Base-by-base conservation (phyloP, 306 rosid genomes). In the Sophora flavescens region DNA sequence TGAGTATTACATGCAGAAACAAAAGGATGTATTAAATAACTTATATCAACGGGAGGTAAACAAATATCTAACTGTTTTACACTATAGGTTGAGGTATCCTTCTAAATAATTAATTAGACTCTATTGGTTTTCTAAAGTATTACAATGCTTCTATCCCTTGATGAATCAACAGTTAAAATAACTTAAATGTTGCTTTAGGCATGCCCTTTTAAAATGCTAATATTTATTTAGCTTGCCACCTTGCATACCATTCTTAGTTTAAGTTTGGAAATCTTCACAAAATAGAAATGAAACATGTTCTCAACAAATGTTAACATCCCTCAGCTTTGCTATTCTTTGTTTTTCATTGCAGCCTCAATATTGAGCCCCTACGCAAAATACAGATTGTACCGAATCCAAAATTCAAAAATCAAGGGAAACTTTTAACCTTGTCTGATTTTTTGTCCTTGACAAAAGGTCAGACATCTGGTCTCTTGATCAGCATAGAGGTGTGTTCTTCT, bases 391-490 rank as follows among this genome's bases (percentile, higher is more conserved):
- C 86, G 99, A 96, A 93, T 81, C 97, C 98, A 72, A 70, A 17
- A 75, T 3, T 1, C 80, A 80, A 48, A 70, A 78, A 16, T 32
- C 71, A 42, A 11, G 98, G 99, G 61, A 50, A 9, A 1, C 78
- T 89, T 78, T 1, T 88, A 32, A 63, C 91, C 22, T 80, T 96
- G 68, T 77, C 93, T 13, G 93, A 92, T 6, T 96, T 96, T 83
- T 82, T 96, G 88, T 79, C 86, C 54, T 75, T 96, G 89, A 76
- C 98, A 68, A 91, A 89, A 85, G 87, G 78, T 17, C 63, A 84
- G 1, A 75, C 85, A 52, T 84, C 96, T 79, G 97, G 96, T 67
- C 74, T 96, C 78, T 48, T 88, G 81, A 86, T 96, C 77, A 75
- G 67, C 80, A 79, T 96, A 80, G 93, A 96, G 93, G 99, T 90